These are phyloP conservation scores for Sicyos baderoa DNA, from an alignment of 306 rosid genomes.

Conservation along the genomic window DNA sequence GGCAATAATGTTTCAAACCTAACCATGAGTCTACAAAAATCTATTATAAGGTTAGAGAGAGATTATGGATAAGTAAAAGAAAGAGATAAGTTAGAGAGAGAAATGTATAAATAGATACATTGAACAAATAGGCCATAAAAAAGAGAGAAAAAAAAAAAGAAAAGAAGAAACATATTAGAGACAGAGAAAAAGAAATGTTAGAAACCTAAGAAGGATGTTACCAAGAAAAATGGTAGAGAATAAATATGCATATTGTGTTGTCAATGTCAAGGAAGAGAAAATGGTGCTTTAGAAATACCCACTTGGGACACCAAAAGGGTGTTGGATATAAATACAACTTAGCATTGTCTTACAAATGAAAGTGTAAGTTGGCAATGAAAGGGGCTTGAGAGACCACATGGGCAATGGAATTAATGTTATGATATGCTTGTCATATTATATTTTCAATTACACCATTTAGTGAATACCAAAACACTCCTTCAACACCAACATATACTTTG, in stretches of 20 bases:
- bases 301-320: neutral
- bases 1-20: no score
- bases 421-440: neutral
- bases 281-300: neutral
- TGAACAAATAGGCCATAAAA: no score
- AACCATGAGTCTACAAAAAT: no score
- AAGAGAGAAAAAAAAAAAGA: no score
- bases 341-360: conserved; percentile 2
- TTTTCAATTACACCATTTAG: neutral
- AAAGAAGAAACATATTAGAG: neutral
- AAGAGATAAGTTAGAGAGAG: no score
- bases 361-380: conserved; percentile 12
- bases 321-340: neutral
- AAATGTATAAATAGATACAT: no score
- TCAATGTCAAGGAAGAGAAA: neutral
- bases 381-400: conserved; percentile 12
- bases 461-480: neutral
- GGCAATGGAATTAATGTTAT: neutral
- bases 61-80: no score
- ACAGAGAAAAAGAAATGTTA: neutral
- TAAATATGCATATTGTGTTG: neutral
- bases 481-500: neutral
- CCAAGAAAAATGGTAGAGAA: neutral
- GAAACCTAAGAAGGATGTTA: neutral
- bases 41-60: no score